Evolutionary conservation across 768 basidiomycete species (phyloP), one percentile per base, ranked within the genome.

Genomic region (Tylopilus sp.): DNA sequence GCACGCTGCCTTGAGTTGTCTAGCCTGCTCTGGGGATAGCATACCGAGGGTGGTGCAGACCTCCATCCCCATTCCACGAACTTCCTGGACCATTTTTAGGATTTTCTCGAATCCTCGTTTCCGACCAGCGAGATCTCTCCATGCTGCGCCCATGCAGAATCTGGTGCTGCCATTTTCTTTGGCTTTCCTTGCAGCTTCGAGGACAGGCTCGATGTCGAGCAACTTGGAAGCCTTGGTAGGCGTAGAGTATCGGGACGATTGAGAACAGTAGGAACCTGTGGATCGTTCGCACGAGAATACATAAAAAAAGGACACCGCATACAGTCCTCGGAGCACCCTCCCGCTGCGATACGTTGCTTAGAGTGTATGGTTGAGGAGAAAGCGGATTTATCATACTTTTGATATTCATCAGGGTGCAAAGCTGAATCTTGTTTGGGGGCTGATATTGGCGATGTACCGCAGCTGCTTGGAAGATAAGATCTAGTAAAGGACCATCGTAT

Each of bases 61-160:
- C 73, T 99, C 96, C 96, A 99, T 97, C 36, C 87, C 95, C 91
- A 98, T 94, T 19, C 82, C 89, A 58, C 95, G 85, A 69, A 92
- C 85, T 70, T 91, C 82, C 31, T 79, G 78, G 52, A 98, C 95
- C 94, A 98, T 98, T 57, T 84, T 76, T 57, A 98, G 74, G 63
- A 98, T 98, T 62, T 83, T 82, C 68, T 97, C 91, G 59, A 98
- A 98, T 0, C 95, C 94, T 38, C 90, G 80, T 71, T 96, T 97
- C 57, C 92, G 82, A 3, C 96, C 93, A 11, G 89, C 84, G 51
- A 98, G 81, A 67, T 97, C 96, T 58, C 96, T 78, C 96, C 96
- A 99, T 6, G 96, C 96, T 5, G 96, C 95, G 53, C 96, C 96
- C 96, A 98, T 98, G 71, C 96, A 98, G 74, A 98, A 98, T 25